Evolutionary conservation across 495 filamentous ascomycete species (phyloP).

Genomic region (Astrothelium subdiscretum): DNA sequence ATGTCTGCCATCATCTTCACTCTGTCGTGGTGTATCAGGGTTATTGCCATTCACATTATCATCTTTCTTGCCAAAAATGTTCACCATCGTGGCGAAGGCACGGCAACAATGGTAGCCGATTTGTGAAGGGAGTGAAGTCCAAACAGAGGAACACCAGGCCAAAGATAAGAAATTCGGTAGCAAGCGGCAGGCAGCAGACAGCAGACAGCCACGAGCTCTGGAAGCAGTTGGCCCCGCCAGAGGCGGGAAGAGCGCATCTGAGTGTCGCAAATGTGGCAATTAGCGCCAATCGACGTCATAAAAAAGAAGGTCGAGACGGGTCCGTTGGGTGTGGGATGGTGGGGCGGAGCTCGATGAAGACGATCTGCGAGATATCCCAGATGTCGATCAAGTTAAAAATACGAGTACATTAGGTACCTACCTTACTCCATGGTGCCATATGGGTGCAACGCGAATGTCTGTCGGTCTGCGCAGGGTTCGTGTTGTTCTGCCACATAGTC

Average conservation of each 20-base stretch:
- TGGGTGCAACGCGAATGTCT: too few species aligned
- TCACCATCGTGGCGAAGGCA: not conserved
- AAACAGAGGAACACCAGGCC: not conserved
- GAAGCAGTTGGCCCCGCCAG: not conserved
- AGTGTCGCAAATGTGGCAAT: not conserved
- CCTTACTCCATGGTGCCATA: too few species aligned
- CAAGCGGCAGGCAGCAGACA: not conserved
- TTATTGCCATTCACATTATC: constrained; percentile 17
- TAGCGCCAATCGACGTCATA: not conserved
- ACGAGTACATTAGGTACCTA: too few species aligned
- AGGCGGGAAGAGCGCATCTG: not conserved
- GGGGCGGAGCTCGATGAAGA: not conserved
- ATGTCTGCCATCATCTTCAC: constrained; percentile 11
- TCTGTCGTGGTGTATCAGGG: constrained; percentile 12
- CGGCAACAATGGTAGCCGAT: not conserved
- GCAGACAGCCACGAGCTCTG: not conserved
- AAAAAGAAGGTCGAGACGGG: not conserved
- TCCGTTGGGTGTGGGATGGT: not conserved
- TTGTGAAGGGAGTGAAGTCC: not conserved
- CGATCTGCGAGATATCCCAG: not conserved
- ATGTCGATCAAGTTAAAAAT: not conserved
- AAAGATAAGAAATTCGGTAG: not conserved
- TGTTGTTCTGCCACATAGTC: too few species aligned
- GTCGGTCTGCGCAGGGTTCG: too few species aligned
- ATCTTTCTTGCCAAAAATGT: constrained; percentile 2